Conservation (phyloP, 495 filamentous ascomycete genomes). For the Xylaria palmicola region DNA sequence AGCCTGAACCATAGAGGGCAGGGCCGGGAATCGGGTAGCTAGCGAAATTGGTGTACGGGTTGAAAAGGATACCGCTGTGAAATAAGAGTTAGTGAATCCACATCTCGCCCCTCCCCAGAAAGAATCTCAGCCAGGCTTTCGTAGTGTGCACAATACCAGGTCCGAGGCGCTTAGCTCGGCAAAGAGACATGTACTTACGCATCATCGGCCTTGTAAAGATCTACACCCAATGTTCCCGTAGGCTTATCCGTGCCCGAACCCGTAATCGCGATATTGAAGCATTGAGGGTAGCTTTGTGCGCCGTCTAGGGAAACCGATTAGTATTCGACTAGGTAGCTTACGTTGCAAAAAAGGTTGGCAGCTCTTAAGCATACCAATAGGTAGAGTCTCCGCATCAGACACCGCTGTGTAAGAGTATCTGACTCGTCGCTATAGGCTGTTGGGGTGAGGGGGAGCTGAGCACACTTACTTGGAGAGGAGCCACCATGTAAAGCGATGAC, state of each 20-base stretch:
- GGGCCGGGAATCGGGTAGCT: constrained; percentile 34
- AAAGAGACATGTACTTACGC: constrained; percentile 28
- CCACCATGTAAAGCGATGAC: constrained; percentile 5
- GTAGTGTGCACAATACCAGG: too few relatives aligned
- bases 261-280: constrained; percentile 63
- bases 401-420: too few relatives aligned
- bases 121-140: too few relatives aligned
- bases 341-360: too few relatives aligned
- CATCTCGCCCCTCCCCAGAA: too few relatives aligned
- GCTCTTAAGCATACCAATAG: too few relatives aligned
- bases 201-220: constrained; percentile 55
- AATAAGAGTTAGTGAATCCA: not conserved
- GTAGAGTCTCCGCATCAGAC: too few relatives aligned
- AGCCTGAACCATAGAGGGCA: constrained; percentile 17
- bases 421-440: too few relatives aligned
- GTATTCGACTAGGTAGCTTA: not conserved
- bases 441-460: not conserved
- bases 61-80: constrained; percentile 49
- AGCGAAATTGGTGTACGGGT: constrained; percentile 50
- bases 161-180: too few relatives aligned
- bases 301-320: constrained; percentile 39
- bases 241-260: constrained; percentile 58
- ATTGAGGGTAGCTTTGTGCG: constrained; percentile 69
- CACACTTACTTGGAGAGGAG: not conserved
- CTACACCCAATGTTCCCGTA: constrained; percentile 51